These are phyloP conservation scores for Paraphaeosphaeria sporulosa DNA, from an alignment of 2,329 filamentous ascomycete genomes.

Conservation along the genomic window DNA sequence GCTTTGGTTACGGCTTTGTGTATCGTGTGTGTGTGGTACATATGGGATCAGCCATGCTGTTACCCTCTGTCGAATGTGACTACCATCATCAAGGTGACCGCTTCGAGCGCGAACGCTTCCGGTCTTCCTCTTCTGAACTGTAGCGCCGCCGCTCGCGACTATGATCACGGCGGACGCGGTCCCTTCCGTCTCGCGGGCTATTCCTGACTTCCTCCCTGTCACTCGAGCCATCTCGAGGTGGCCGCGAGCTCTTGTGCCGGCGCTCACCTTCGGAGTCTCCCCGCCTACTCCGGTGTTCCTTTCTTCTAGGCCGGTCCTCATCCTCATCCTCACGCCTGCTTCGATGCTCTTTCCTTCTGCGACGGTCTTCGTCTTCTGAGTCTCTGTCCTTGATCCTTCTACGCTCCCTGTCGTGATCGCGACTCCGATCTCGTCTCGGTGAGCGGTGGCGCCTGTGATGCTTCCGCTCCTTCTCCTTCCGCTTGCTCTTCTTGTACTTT, in stretches of 20 bases:
- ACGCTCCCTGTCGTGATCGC: slow-evolving; percentile 22
- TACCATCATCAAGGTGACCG: slow-evolving; percentile 6
- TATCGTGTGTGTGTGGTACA: no score
- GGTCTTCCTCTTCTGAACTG: slow-evolving; percentile 20
- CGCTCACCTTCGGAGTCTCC: slow-evolving; percentile 23
- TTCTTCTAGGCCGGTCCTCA: slow-evolving; percentile 15
- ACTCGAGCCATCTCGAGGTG: slow-evolving; percentile 21
- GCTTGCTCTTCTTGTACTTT: slow-evolving; percentile 58
- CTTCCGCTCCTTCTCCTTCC: slow-evolving; percentile 56
- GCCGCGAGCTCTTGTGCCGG: slow-evolving; percentile 16
- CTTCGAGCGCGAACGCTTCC: slow-evolving; percentile 13
- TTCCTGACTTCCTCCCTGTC: slow-evolving; percentile 18
- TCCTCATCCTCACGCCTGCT: slow-evolving; percentile 23
- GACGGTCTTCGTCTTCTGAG: slow-evolving; percentile 18
- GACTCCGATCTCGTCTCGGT: slow-evolving; percentile 28
- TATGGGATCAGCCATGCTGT: neutral
- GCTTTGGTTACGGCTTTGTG: no score
- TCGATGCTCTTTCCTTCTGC: slow-evolving; percentile 15
- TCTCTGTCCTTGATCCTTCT: slow-evolving; percentile 29
- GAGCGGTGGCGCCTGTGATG: slow-evolving; percentile 37
- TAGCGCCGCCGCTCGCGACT: slow-evolving; percentile 24
- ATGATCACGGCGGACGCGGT: slow-evolving; percentile 24
- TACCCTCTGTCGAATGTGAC: neutral
- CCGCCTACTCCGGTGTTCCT: slow-evolving; percentile 16
- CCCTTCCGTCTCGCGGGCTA: slow-evolving; percentile 17